These are phyloP conservation scores for Linnemannia schmuckeri DNA, from an alignment of 192 early-diverging fungal species.

Conservation along the genomic window DNA sequence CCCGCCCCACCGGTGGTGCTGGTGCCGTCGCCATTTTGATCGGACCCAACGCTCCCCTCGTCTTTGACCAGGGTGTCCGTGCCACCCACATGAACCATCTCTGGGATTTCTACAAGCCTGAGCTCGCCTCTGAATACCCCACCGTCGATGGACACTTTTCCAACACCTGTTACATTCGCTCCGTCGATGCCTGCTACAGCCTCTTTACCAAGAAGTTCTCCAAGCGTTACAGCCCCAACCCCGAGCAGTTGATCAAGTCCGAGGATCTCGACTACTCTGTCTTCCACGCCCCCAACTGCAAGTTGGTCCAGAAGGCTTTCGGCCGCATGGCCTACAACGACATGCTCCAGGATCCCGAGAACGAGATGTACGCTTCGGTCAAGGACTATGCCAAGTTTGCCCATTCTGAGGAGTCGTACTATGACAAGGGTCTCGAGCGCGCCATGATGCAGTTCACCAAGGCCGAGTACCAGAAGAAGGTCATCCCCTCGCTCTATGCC, in stretches of 20 bases:
- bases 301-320: constrained; percentile 96
- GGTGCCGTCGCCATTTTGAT: constrained; percentile 93
- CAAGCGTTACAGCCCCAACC: constrained; percentile 42
- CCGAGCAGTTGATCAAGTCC: constrained; percentile 58
- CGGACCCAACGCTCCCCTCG: constrained; percentile 93
- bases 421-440: constrained; percentile 93
- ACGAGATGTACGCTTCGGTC: constrained; percentile 58
- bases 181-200: constrained; percentile 90
- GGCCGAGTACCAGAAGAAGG: constrained; percentile 78
- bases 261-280: constrained; percentile 83
- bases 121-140: constrained; percentile 97
- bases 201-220: constrained; percentile 80
- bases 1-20: constrained; percentile 94
- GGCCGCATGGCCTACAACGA: constrained; percentile 95
- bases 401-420: constrained; percentile 79
- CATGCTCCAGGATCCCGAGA: constrained; percentile 83
- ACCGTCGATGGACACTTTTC: constrained; percentile 96
- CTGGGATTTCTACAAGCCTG: constrained; percentile 99
- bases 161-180: constrained; percentile 91
- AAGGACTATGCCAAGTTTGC: constrained; percentile 55
- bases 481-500: constrained; percentile 80
- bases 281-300: constrained; percentile 98
- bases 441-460: constrained; percentile 89
- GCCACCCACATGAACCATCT: constrained; percentile 96
- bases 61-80: constrained; percentile 89